Base-by-base conservation (phyloP, 345 rosid species). In the Gossypium herbaceum region DNA sequence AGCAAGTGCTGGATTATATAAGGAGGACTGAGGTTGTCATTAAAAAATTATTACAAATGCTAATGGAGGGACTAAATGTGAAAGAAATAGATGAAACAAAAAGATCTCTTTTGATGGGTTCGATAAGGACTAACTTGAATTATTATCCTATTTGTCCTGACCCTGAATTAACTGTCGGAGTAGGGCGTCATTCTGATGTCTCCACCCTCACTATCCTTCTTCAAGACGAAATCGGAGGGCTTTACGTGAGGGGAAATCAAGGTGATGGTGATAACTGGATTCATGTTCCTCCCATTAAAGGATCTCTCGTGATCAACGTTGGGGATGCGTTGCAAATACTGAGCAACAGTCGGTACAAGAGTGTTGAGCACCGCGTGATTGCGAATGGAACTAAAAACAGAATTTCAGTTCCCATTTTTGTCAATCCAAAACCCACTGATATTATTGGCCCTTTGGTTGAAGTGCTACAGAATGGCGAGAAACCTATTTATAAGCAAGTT, bases 1-100 rank as follows among this genome's bases (percentile, higher is more conserved):
- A 79, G 43, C 78, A 82, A 73, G 79, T 72, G 55, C 17, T 82
- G 8, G 85, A 76, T 2, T 82, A 73, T 73, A 76, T 76, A 82
- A 82, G 71, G 65, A 76, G 66, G 3, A 76, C 82, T 0, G 78
- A 82, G 55, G 39, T 69, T 59, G 72, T 82, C 0, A 75, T 75
- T 73, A 62, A 34, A 13, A 75, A 57, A 58, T 58, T 82, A 7
- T 24, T 82, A n/a, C 22, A 57, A 17, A 79, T 77, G 2, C 56
- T 82, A 12, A 79, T 79, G 82, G 55, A 69, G 41, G 68, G 73
- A 4, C 25, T 79, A 8, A 73, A 79, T 4, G 82, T 82, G 39
- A 71, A 62, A 1, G 74, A 50, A 51, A 76, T 79, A 4, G 82
- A 76, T n/a, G 82, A 69, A 62, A 22, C 29, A 19, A 71, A 71